Evolutionary conservation across 768 basidiomycete genomes (phyloP).

Genomic region (Termitomyces sp.): DNA sequence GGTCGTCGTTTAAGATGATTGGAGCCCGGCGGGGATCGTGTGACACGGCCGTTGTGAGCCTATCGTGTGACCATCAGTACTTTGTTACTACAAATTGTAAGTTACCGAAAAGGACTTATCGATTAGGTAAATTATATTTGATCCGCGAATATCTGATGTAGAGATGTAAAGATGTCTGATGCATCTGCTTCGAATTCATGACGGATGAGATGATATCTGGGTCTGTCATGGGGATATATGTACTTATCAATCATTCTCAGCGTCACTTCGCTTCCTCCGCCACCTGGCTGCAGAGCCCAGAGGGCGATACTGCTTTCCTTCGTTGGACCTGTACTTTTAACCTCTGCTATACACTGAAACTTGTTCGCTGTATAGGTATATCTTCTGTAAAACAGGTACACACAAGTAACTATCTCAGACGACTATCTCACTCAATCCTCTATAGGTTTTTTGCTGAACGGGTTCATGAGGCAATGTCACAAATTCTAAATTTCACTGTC

Average conservation of each 20-base stretch:
- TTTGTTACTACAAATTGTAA: no score
- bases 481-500: conserved; percentile 30
- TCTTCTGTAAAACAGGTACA: not conserved
- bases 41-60: no score
- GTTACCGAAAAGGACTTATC: not conserved
- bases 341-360: not conserved
- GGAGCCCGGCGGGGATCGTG: no score
- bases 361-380: not conserved
- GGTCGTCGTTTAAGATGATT: no score
- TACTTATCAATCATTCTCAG: conserved; percentile 11
- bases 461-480: conserved; percentile 17
- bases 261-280: conserved; percentile 5
- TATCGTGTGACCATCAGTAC: no score
- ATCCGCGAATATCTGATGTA: conserved; percentile 3
- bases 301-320: not conserved
- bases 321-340: not conserved
- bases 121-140: conserved; percentile 7
- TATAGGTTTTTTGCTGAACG: not conserved
- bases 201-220: not conserved
- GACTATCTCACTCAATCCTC: not conserved
- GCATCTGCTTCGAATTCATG: not conserved
- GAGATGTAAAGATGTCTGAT: not conserved
- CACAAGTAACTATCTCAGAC: no score
- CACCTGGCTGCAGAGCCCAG: not conserved
- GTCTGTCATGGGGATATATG: conserved; percentile 8